These are phyloP conservation scores for Otatea glauca DNA, from an alignment of 176 grass and related monocot species.

Conservation along the genomic window DNA sequence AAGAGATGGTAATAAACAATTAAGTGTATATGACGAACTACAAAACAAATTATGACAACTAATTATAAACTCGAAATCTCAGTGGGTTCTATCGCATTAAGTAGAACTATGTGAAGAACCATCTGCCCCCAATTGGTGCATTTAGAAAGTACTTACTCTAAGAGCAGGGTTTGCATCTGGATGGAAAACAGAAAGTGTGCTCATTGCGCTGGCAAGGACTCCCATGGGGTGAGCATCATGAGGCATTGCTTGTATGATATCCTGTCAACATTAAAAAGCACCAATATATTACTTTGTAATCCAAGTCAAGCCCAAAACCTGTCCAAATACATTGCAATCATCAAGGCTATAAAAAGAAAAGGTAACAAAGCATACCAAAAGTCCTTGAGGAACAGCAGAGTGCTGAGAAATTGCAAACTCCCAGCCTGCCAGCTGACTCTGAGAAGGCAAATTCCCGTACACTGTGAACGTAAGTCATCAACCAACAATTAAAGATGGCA, in stretches of 20 bases:
- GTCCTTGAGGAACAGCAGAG: slow-evolving; percentile 89
- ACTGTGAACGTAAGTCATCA: slow-evolving; percentile 45
- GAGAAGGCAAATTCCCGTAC: slow-evolving; percentile 91
- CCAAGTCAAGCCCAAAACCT: neutral
- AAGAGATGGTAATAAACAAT: neutral
- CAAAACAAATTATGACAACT: slow-evolving; percentile 2
- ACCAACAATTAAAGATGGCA: neutral
- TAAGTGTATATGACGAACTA: no score
- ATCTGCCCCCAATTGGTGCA: neutral
- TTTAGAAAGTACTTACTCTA: slow-evolving; percentile 60
- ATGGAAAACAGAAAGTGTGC: slow-evolving; percentile 95
- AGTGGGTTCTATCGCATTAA: neutral
- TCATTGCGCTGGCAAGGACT: slow-evolving; percentile 95
- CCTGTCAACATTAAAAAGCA: slow-evolving; percentile 47
- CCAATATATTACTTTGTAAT: neutral
- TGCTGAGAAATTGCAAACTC: slow-evolving; percentile 95
- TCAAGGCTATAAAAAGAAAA: neutral
- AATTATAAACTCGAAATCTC: neutral
- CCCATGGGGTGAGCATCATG: slow-evolving; percentile 99
- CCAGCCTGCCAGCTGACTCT: slow-evolving; percentile 73
- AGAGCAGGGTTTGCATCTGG: slow-evolving; percentile 98
- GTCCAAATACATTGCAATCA: neutral
- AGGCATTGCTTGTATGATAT: slow-evolving; percentile 97
- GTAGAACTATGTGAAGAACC: slow-evolving; percentile 1
- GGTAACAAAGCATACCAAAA: slow-evolving; percentile 61